These are phyloP conservation scores for Dichotomopilus funicola DNA, from an alignment of 2,329 filamentous ascomycete species.

Conservation along the genomic window DNA sequence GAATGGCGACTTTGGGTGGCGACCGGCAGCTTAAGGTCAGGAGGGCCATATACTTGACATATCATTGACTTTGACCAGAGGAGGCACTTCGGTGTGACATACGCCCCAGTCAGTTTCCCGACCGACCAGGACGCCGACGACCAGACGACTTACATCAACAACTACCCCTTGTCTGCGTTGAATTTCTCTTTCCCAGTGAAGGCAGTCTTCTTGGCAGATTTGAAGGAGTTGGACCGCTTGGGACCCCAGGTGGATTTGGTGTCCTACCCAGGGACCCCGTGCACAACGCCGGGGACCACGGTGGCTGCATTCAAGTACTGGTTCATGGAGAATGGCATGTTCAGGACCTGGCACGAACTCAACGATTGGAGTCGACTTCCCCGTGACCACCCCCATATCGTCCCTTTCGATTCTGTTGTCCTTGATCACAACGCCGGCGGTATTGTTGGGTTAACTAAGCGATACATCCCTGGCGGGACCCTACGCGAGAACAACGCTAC, in stretches of 20 bases:
- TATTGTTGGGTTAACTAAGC: constrained; percentile 2
- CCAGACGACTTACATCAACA: background rate
- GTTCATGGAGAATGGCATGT: background rate
- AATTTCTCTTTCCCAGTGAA: constrained; percentile 1
- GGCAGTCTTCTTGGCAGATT: background rate
- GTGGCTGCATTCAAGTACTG: constrained; percentile 8
- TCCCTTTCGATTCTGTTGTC: constrained; percentile 5
- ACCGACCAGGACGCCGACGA: background rate
- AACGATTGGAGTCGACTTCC: constrained; percentile 9
- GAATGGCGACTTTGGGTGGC: background rate
- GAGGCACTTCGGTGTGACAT: background rate
- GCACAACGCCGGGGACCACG: background rate
- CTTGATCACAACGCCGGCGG: background rate
- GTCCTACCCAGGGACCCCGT: background rate
- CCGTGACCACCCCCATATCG: constrained; percentile 6
- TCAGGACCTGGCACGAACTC: constrained; percentile 4
- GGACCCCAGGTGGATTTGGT: background rate
- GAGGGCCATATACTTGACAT: background rate
- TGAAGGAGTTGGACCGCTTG: constrained; percentile 4
- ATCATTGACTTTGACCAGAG: constrained; percentile 2
- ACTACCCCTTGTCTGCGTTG: background rate
- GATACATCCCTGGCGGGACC: constrained; percentile 6
- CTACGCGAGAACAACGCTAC: constrained; percentile 7
- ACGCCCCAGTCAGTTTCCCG: background rate
- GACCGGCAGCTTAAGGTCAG: background rate